phyloP scores from a whole-genome alignment of 768 basidiomycete genomes.

The Xerocomellus amylosporus region DNA sequence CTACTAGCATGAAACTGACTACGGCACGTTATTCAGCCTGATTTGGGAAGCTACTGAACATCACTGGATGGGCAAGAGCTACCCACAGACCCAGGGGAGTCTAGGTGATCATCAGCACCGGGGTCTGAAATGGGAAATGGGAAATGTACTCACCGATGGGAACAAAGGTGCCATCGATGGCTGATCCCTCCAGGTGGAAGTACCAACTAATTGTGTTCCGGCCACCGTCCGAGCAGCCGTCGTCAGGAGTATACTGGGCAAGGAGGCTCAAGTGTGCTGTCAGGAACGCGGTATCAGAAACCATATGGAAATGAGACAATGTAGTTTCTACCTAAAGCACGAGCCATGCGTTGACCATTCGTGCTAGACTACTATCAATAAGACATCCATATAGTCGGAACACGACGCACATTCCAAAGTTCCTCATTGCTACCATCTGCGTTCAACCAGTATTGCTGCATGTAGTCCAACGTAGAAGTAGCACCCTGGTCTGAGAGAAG shows the following conservation, averaged over 20 bases:
- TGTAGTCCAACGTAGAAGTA: slow-evolving; percentile 54
- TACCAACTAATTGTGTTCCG: slow-evolving; percentile 56
- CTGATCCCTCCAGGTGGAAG: slow-evolving; percentile 62
- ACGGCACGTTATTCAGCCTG: slow-evolving; percentile 1
- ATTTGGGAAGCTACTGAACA: slow-evolving; percentile 61
- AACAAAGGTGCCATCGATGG: slow-evolving; percentile 62
- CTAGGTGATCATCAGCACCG: slow-evolving; percentile 32
- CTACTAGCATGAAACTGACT: background rate
- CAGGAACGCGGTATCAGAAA: slow-evolving; percentile 2
- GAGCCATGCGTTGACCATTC: slow-evolving; percentile 74
- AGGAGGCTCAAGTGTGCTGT: slow-evolving; percentile 54
- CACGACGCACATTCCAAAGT: slow-evolving; percentile 61
- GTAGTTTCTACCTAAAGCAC: slow-evolving; percentile 32
- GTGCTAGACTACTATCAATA: slow-evolving; percentile 41
- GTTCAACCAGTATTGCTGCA: slow-evolving; percentile 64
- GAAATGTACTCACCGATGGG: slow-evolving; percentile 49
- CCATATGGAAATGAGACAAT: background rate
- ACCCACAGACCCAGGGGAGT: slow-evolving; percentile 43
- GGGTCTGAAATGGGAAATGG: background rate
- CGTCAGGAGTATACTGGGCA: slow-evolving; percentile 53
- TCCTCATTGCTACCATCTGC: slow-evolving; percentile 54
- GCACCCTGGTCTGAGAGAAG: slow-evolving; percentile 58
- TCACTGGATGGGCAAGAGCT: slow-evolving; percentile 52
- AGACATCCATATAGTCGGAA: background rate
- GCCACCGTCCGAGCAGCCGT: slow-evolving; percentile 41